phyloP scores from a whole-genome alignment of 2,329 filamentous ascomycete genomes.

The Rosellinia necatrix region DNA sequence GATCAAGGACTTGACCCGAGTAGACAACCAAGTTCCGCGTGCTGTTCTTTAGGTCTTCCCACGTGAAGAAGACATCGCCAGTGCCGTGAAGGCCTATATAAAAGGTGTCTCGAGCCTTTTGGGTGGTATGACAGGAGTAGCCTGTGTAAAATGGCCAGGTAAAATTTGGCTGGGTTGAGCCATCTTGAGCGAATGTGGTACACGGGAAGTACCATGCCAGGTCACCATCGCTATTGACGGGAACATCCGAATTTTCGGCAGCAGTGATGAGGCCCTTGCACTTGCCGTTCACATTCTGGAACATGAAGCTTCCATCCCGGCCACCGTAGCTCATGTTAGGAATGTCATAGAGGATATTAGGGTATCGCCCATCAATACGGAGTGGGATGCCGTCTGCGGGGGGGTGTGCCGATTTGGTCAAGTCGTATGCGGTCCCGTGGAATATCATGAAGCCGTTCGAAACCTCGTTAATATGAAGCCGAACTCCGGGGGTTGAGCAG shows the following conservation, averaged over 20 bases:
- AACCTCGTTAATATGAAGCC: slow-evolving; percentile 84
- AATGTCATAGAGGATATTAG: slow-evolving; percentile 89
- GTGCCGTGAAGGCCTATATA: slow-evolving; percentile 69
- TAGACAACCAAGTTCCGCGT: slow-evolving; percentile 93
- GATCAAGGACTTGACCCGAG: slow-evolving; percentile 88
- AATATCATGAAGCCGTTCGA: slow-evolving; percentile 89
- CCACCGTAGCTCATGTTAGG: slow-evolving; percentile 74
- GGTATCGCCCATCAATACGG: slow-evolving; percentile 50
- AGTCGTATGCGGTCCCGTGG: slow-evolving; percentile 87
- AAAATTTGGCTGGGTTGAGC: slow-evolving; percentile 75
- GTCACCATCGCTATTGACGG: slow-evolving; percentile 71
- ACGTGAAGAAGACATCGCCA: slow-evolving; percentile 94
- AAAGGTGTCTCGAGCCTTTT: slow-evolving; percentile 70
- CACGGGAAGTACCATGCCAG: slow-evolving; percentile 98
- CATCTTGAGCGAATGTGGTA: slow-evolving; percentile 89
- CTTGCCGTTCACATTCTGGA: slow-evolving; percentile 96
- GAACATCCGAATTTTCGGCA: slow-evolving; percentile 74
- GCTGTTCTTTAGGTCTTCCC: slow-evolving; percentile 88
- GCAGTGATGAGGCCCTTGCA: slow-evolving; percentile 89
- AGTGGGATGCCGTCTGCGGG: slow-evolving; percentile 76
- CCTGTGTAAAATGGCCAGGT: slow-evolving; percentile 79
- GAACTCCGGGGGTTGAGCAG: slow-evolving; percentile 72
- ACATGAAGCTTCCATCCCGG: slow-evolving; percentile 94
- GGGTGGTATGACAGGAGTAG: slow-evolving; percentile 85
- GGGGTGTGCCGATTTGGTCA: slow-evolving; percentile 77